Evolutionary conservation across 768 basidiomycete species (phyloP).

Genomic region (Strobilomyces dryophilus): DNA sequence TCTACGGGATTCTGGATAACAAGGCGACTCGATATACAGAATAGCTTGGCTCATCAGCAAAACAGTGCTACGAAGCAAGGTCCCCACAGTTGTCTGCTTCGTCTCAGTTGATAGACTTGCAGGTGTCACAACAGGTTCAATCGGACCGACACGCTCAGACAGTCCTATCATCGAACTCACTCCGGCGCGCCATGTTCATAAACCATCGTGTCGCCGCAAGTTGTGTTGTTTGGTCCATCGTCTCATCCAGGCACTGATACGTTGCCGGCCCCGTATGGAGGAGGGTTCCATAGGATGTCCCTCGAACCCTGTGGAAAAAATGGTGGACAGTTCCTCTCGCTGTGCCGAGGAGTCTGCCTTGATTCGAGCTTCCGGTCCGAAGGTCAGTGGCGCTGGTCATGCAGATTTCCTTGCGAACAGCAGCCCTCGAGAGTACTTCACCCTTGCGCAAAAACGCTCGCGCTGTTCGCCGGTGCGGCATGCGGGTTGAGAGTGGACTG

Average conservation of each 20-base stretch:
- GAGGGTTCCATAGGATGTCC: background rate
- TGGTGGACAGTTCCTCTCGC: background rate
- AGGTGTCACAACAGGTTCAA: background rate
- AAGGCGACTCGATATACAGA: too few species aligned
- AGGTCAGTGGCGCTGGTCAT: background rate
- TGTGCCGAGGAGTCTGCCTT: background rate
- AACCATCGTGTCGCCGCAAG: background rate
- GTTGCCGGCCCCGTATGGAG: background rate
- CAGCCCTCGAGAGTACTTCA: too few species aligned
- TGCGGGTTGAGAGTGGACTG: too few species aligned
- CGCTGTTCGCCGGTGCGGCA: too few species aligned
- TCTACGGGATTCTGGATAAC: too few species aligned
- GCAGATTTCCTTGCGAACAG: too few species aligned
- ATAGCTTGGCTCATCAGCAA: too few species aligned
- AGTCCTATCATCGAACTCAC: background rate
- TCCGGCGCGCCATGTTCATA: background rate
- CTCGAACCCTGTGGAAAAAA: background rate
- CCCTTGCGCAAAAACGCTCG: too few species aligned
- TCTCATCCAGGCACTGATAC: background rate
- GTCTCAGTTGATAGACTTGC: background rate
- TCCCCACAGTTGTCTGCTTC: background rate
- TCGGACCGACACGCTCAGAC: background rate
- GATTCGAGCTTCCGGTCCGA: background rate
- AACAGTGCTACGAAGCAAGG: background rate
- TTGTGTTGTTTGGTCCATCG: background rate